Conservation (phyloP, 495 filamentous ascomycete species). For the Neurospora sublineolata region DNA sequence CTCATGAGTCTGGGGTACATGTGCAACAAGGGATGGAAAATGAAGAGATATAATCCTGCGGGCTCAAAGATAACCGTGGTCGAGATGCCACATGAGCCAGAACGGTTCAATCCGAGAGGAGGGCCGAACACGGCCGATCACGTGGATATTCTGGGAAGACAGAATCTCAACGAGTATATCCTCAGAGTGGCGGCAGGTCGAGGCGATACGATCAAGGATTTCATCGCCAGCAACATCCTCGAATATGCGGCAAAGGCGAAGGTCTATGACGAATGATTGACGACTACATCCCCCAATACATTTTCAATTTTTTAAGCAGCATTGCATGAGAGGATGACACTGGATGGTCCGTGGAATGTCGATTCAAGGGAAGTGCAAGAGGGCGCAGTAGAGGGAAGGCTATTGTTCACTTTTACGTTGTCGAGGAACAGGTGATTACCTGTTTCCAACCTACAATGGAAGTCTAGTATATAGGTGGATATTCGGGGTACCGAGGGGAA, state of each 20-base stretch:
- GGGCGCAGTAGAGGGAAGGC: not conserved
- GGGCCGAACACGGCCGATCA: conserved; percentile 96
- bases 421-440: not conserved
- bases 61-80: conserved; percentile 67
- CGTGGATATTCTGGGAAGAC: conserved; percentile 86
- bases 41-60: conserved; percentile 88
- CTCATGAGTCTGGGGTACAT: conserved; percentile 85
- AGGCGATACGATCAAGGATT: conserved; percentile 68
- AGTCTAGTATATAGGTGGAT: not conserved
- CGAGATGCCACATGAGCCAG: conserved; percentile 95
- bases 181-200: conserved; percentile 79
- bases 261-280: conserved; percentile 39
- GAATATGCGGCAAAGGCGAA: conserved; percentile 73
- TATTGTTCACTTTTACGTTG: not conserved
- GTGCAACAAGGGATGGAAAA: conserved; percentile 89
- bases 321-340: not conserved
- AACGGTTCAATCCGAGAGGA: conserved; percentile 78
- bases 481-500: not conserved
- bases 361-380: not conserved
- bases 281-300: not conserved
- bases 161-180: conserved; percentile 83
- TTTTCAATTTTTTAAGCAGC: not conserved
- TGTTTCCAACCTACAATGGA: not conserved
- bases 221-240: conserved; percentile 63
- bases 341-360: not conserved